Base-by-base conservation (phyloP, 139 green algal species). In the Gonium pectorale region DNA sequence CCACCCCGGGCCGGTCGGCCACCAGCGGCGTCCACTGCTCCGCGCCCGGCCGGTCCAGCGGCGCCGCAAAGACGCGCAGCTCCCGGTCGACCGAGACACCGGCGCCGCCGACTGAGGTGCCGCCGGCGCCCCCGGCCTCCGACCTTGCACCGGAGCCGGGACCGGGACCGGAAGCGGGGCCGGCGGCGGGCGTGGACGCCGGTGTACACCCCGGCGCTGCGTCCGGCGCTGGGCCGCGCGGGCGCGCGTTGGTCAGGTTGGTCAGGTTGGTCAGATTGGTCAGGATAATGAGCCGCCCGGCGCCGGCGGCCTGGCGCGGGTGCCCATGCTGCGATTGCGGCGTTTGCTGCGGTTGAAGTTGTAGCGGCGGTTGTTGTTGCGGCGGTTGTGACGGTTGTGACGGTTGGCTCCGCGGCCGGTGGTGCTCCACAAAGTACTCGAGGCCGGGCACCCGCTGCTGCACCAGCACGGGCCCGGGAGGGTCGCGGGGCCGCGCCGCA, bases 381-480 rank as follows among this genome's bases (percentile, higher is more conserved):
- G 13, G 49, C 49, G 13, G 49, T 17, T 17, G 17, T 26, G 13
- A 17, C 49, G 13, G 49, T 56, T 17, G 17, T 26, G 13, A 56
- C 49, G 49, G 49, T 56, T 56, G 49, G 8, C 59, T 8, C 19
- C 29, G 22, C 19, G 8, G 17, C 49, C 49, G 49, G n/a, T 66
- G 38, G 64, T 96, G 93, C 83, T 96, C 91, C n/a, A 97, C 83
- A 81, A 96, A 97, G 80, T 97, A 97, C 63, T 97, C 93, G 35
- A 94, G 54, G 0, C 93, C 93, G 3, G 75, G 72, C 15, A 1
- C 19, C 4, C 92, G 87, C 0, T 52, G 66, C 43, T 94, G 88
- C 0, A 97, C 85, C 35, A 86, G 66, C 5, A 40, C 62, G 0
- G 78, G 63, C 29, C n/a, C n/a, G 49, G 24, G 19, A 27, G 3